These are phyloP conservation scores for Bryum argenteum DNA, from an alignment of 225 moss, liverwort and hornwort species.

Conservation along the genomic window DNA sequence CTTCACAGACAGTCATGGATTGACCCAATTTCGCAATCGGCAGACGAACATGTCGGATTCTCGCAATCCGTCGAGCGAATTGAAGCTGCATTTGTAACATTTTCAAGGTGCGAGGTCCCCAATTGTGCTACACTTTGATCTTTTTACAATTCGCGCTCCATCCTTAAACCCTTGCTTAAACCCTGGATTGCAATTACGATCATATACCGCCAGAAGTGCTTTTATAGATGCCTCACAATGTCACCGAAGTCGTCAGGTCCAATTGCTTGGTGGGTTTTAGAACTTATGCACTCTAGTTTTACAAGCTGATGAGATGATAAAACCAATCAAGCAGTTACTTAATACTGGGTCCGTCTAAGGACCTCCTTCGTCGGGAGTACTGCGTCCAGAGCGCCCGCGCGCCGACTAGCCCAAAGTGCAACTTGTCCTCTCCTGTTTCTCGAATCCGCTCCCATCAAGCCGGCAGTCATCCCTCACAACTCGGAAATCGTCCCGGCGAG, in stretches of 20 bases:
- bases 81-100: background rate
- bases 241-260: background rate
- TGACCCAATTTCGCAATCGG: background rate
- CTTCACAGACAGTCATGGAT: too few relatives aligned
- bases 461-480: too few relatives aligned
- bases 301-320: background rate
- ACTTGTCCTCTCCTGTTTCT: too few relatives aligned
- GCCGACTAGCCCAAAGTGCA: too few relatives aligned
- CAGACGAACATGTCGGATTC: background rate
- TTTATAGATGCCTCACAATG: background rate
- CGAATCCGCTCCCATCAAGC: too few relatives aligned
- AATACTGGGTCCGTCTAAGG: too few relatives aligned
- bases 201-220: background rate
- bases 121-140: background rate
- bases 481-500: too few relatives aligned
- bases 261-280: background rate
- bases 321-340: too few relatives aligned
- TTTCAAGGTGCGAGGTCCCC: background rate
- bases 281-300: background rate
- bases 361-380: too few relatives aligned
- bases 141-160: background rate
- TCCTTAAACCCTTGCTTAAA: slow-evolving; percentile 13
- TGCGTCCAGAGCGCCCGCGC: too few relatives aligned
- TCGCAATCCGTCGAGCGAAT: background rate
- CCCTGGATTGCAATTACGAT: background rate